Conservation (phyloP, 768 basidiomycete species). For the Macrolepiota dolichaula region DNA sequence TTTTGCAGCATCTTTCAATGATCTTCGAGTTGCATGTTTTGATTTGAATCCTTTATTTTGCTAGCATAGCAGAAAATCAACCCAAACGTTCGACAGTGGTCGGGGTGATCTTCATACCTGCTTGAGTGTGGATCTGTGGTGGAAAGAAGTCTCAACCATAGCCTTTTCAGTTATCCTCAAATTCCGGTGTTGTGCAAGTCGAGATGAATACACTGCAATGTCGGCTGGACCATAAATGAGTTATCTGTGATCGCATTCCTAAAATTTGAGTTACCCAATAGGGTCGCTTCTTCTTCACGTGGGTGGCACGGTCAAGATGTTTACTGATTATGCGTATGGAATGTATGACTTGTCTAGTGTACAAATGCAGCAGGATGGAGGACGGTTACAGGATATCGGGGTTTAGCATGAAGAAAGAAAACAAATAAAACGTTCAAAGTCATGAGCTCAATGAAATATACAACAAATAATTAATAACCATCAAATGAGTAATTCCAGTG, state of each 20-base stretch:
- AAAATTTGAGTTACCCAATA: slow-evolving; percentile 11
- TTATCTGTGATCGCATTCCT: slow-evolving; percentile 9
- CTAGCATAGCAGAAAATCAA: slow-evolving; percentile 31
- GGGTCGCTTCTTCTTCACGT: not conserved
- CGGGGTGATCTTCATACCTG: slow-evolving; percentile 45
- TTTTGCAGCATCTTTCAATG: slow-evolving; percentile 82
- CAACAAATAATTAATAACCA: slow-evolving; percentile 12
- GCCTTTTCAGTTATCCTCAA: not conserved
- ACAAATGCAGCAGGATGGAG: slow-evolving; percentile 27
- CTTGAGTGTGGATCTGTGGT: slow-evolving; percentile 84
- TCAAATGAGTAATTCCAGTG: slow-evolving; percentile 8
- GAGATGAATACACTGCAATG: not conserved
- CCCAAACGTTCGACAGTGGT: not conserved
- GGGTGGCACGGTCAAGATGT: not conserved
- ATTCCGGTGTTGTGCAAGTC: not conserved
- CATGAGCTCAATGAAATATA: slow-evolving; percentile 1
- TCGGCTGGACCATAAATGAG: not conserved
- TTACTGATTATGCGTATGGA: slow-evolving; percentile 14
- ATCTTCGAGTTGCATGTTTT: slow-evolving; percentile 82
- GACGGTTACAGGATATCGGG: slow-evolving; percentile 25
- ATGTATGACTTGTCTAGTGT: slow-evolving; percentile 28
- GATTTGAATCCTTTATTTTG: slow-evolving; percentile 93
- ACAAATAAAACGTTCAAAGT: slow-evolving; percentile 10
- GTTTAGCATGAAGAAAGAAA: slow-evolving; percentile 14
- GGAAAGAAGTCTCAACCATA: slow-evolving; percentile 44